A percentile compares a stretch with the other conserved stretches of the same genome.
phyloP scores from a whole-genome alignment of 2,329 filamentous ascomycete species.

The Clonostachys sp. region DNA sequence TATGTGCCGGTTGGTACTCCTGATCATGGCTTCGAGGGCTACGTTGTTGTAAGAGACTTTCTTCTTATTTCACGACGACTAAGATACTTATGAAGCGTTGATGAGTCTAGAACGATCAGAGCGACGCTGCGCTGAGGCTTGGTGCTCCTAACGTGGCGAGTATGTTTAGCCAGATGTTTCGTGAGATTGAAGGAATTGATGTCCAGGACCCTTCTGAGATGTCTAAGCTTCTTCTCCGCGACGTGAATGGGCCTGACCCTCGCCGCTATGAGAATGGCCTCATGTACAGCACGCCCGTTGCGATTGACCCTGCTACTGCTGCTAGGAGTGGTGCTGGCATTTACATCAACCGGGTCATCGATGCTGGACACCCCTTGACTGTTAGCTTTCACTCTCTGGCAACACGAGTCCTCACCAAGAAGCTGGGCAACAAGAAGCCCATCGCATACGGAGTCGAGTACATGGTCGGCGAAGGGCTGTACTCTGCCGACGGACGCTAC shows the following conservation, averaged over 20 bases:
- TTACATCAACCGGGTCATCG: not conserved
- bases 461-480: constrained; percentile 30
- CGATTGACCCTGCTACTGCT: not conserved
- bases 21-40: constrained; percentile 44
- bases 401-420: constrained; percentile 22
- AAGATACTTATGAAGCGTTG: no score
- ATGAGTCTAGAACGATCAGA: no score
- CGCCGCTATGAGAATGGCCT: constrained; percentile 15
- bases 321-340: not conserved
- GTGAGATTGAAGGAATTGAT: constrained; percentile 1
- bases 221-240: constrained; percentile 16
- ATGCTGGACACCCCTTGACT: constrained; percentile 3
- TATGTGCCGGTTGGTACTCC: constrained; percentile 29
- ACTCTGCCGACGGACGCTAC: constrained; percentile 20
- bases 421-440: constrained; percentile 4
- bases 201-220: not conserved
- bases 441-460: constrained; percentile 21
- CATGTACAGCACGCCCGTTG: not conserved
- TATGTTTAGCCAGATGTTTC: constrained; percentile 3
- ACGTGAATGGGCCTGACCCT: constrained; percentile 16
- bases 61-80: constrained; percentile 13
- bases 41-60: constrained; percentile 31
- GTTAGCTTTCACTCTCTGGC: constrained; percentile 15
- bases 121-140: no score
- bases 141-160: not conserved